phyloP scores from a whole-genome alignment of 331 rosid genomes.

The Cydonia oblonga region DNA sequence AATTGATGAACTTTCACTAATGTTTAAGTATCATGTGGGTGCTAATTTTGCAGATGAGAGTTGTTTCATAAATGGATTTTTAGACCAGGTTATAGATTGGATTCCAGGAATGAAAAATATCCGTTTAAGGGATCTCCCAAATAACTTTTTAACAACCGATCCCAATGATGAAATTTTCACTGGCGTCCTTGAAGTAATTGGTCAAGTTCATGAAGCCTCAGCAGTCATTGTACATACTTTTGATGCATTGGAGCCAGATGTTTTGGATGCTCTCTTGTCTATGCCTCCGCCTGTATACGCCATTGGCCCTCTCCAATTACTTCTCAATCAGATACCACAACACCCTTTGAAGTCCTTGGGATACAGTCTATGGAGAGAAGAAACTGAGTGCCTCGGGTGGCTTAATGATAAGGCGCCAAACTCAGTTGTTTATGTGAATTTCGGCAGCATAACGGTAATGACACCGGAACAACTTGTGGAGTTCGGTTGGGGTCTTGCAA shows the following conservation, averaged over 20 bases:
- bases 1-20: too few species aligned
- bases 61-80: neutral
- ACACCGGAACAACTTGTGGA: neutral
- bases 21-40: neutral
- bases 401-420: neutral
- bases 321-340: neutral
- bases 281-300: neutral
- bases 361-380: constrained; percentile 1
- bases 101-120: constrained; percentile 9
- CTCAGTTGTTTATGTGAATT: neutral
- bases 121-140: neutral
- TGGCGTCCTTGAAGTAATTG: neutral
- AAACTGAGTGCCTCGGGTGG: neutral
- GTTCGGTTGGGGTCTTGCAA: neutral
- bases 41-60: constrained; percentile 4
- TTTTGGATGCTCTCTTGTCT: neutral
- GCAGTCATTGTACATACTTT: neutral
- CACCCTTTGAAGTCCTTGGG: neutral
- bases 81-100: constrained; percentile 6
- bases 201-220: neutral
- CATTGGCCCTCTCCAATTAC: neutral
- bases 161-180: neutral
- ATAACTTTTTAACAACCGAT: neutral
- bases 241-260: neutral
- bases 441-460: neutral